Percentiles rank a stretch among this genome's conserved stretches.
Conservation (phyloP, 2,329 filamentous ascomycete species). For the Cladosporium sp. region DNA sequence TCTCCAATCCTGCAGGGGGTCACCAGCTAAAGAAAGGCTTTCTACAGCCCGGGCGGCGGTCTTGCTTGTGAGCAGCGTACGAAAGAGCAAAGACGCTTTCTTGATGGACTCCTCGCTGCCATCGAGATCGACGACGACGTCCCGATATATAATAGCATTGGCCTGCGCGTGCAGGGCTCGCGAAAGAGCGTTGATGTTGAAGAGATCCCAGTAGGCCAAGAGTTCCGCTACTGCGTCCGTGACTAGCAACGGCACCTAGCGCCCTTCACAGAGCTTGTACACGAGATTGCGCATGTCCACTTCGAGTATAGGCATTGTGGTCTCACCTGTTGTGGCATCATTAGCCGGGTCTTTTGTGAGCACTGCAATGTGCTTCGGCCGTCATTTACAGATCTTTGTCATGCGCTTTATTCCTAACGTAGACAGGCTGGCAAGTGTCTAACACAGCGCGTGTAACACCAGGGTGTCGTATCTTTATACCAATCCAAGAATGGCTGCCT, state of each 20-base stretch:
- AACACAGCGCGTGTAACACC: no score
- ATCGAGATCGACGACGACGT: slow-evolving; percentile 7
- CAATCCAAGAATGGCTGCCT: no score
- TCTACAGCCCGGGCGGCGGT: slow-evolving; percentile 3
- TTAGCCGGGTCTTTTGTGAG: neutral
- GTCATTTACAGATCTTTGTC: neutral
- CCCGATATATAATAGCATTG: slow-evolving; percentile 11
- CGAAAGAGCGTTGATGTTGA: slow-evolving; percentile 10
- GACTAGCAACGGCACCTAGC: slow-evolving; percentile 13
- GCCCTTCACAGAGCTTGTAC: slow-evolving; percentile 9
- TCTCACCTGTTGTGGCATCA: neutral
- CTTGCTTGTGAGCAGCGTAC: slow-evolving; percentile 8
- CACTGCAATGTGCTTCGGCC: neutral
- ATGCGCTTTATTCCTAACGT: neutral
- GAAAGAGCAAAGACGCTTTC: slow-evolving; percentile 5
- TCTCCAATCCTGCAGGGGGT: slow-evolving; percentile 6
- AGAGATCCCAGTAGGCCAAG: slow-evolving; percentile 1
- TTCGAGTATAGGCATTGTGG: slow-evolving; percentile 2
- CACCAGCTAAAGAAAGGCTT: slow-evolving; percentile 4
- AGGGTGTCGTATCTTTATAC: no score
- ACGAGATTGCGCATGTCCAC: slow-evolving; percentile 4
- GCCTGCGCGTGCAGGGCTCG: slow-evolving; percentile 8
- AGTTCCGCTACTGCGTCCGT: slow-evolving; percentile 13
- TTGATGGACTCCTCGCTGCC: neutral
- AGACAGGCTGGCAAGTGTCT: neutral